Conservation (phyloP, 2,329 filamentous ascomycete species). For the Ceratocystis huliohia region DNA sequence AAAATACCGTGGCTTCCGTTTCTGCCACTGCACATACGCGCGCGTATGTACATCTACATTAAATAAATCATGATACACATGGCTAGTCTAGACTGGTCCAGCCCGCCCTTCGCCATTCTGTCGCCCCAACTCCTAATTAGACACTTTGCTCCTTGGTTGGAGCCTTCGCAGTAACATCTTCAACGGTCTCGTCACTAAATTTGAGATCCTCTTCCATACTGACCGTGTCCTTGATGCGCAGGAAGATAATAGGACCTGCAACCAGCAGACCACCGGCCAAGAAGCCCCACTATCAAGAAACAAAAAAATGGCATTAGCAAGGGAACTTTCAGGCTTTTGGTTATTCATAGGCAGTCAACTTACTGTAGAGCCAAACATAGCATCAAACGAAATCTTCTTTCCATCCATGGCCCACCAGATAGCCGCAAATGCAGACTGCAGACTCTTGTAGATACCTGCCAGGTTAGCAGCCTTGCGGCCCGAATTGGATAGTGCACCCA, state of each 20-base stretch:
- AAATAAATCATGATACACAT: neutral
- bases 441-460: slow-evolving; percentile 72
- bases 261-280: slow-evolving; percentile 61
- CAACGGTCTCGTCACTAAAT: slow-evolving; percentile 70
- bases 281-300: slow-evolving; percentile 54
- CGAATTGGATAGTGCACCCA: slow-evolving; percentile 88
- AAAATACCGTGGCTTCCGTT: too few species aligned
- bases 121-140: neutral
- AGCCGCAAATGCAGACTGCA: slow-evolving; percentile 76
- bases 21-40: too few species aligned
- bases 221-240: slow-evolving; percentile 73
- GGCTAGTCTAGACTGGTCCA: neutral
- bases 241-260: slow-evolving; percentile 65
- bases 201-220: slow-evolving; percentile 67
- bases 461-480: slow-evolving; percentile 84
- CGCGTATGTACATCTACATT: too few species aligned
- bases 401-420: slow-evolving; percentile 62
- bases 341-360: slow-evolving; percentile 23
- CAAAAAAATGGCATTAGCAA: slow-evolving; percentile 29
- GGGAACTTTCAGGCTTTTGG: neutral
- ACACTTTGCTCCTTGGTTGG: neutral
- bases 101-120: neutral
- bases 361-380: slow-evolving; percentile 50
- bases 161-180: slow-evolving; percentile 43
- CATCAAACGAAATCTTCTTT: slow-evolving; percentile 49